Base-by-base conservation (phyloP, 1,284 basidiomycete genomes). In the Ceratobasidium sp. region DNA sequence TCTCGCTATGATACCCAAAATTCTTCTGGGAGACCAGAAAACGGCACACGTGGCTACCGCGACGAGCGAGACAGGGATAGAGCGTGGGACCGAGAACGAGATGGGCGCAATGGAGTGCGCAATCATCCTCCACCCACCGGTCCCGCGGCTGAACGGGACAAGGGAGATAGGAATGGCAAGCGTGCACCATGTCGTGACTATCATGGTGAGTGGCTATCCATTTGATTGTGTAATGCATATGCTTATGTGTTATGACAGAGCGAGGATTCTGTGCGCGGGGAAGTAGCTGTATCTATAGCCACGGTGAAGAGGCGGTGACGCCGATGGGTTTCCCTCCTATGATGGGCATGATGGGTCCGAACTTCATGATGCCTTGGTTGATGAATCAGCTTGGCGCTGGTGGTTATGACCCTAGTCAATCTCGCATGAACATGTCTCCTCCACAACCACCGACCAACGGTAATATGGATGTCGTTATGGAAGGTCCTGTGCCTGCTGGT, bases 181-280 rank as follows among this genome's bases (percentile, higher is more conserved):
- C 74, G 75, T 36, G 90, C 90, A 9, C 85, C 91, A 73, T 97
- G 94, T 82, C 86, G 91, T 73, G 94, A 97, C 80, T 97, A 96
- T 79, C 89, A 95, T 80, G 92, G 94, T 96, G 78, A 79, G 94
- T 48, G 60, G 70, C 30, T 46, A 50, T 58, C 14, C 57, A 36
- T 57, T n/a, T 75, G 48, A 41, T 75, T 34, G 65, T 36, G 72
- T 46, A 45, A 6, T 45, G 46, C 50, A 69, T 71, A 45, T 34
- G 55, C 32, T 60, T 39, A 57, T 59, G 36, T 28, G 70, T 48
- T 71, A n/a, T 34, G 58, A 53, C 10, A 96, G 93, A 95, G 78
- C 89, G 89, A 75, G 94, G 96, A 1, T 97, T 90, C 80, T 98
- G 96, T 78, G 88, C 93, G 62, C 89, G 96, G 32, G 96, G 96